These are phyloP conservation scores for Kregervanrija delftensis DNA, from an alignment of 805 yeast genomes.

Conservation along the genomic window DNA sequence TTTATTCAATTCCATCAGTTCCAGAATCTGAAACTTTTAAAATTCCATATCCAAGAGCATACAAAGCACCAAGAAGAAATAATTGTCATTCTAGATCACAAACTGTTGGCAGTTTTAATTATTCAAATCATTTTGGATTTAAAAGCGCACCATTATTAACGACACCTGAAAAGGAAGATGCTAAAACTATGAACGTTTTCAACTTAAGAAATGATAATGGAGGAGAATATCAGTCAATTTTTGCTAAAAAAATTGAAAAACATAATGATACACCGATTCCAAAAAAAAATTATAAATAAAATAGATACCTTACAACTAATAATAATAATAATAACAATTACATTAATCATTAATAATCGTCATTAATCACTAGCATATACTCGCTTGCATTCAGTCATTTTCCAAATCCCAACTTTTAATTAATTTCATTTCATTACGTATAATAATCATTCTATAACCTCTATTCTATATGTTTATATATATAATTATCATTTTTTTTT, in stretches of 20 bases:
- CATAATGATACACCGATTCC: slow-evolving; percentile 27
- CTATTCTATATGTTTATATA: background rate
- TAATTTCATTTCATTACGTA: background rate
- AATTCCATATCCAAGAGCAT: slow-evolving; percentile 7
- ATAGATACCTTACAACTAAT: too few species aligned
- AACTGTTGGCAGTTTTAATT: slow-evolving; percentile 18
- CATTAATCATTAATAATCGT: too few species aligned
- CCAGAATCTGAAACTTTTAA: slow-evolving; percentile 6
- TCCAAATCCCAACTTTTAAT: background rate
- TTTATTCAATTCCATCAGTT: background rate
- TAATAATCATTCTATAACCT: background rate
- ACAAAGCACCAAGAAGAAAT: slow-evolving; percentile 1
- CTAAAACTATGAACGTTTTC: slow-evolving; percentile 2
- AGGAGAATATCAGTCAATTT: slow-evolving; percentile 7
- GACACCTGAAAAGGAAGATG: slow-evolving; percentile 7
- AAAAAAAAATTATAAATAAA: slow-evolving; percentile 10
- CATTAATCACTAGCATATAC: too few species aligned
- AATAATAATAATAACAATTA: too few species aligned
- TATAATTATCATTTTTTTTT: background rate
- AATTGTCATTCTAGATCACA: slow-evolving; percentile 20
- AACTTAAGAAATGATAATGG: background rate
- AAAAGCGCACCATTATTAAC: slow-evolving; percentile 8
- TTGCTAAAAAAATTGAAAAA: slow-evolving; percentile 16
- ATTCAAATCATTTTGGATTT: slow-evolving; percentile 5
- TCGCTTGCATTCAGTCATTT: too few species aligned